phyloP scores from a whole-genome alignment of 2,329 filamentous ascomycete species.

The Cordyceps cateniannulata region DNA sequence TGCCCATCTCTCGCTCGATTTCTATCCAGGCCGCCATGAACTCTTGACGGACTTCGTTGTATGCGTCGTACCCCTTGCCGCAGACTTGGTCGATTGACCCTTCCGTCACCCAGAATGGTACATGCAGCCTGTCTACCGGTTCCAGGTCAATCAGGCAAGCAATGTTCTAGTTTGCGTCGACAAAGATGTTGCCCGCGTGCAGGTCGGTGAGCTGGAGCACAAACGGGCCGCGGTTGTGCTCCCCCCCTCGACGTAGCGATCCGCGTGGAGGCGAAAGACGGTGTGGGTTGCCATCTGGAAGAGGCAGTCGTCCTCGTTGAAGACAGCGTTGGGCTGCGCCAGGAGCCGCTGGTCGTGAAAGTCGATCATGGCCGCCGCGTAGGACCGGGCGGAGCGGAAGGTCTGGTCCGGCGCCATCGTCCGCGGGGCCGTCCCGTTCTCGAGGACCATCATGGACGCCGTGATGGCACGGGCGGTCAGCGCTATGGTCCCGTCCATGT shows the following conservation, averaged over 20 bases:
- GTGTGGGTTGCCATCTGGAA: constrained; percentile 13
- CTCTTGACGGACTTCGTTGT: too few relatives aligned
- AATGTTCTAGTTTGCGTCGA: constrained; percentile 30
- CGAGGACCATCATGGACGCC: constrained; percentile 17
- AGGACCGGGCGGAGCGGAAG: constrained; percentile 22
- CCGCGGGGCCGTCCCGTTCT: neutral
- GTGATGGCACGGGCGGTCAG: constrained; percentile 22
- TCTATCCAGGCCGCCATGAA: too few relatives aligned
- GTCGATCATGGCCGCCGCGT: too few relatives aligned
- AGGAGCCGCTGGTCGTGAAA: too few relatives aligned
- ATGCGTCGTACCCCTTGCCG: too few relatives aligned
- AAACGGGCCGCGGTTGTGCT: constrained; percentile 22
- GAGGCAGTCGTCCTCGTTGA: neutral
- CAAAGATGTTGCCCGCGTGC: constrained; percentile 28
- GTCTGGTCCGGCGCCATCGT: constrained; percentile 17
- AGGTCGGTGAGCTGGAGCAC: constrained; percentile 26
- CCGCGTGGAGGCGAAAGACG: neutral
- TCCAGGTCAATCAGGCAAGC: constrained; percentile 28
- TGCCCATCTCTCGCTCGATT: too few relatives aligned
- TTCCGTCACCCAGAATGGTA: neutral
- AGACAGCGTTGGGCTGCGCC: too few relatives aligned
- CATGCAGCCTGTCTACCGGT: neutral
- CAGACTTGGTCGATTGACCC: too few relatives aligned
- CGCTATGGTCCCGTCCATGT: constrained; percentile 24
- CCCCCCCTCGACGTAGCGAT: constrained; percentile 17